Evolutionary conservation across 805 yeast species (phyloP).

Genomic region (Candida silvicultrix): DNA sequence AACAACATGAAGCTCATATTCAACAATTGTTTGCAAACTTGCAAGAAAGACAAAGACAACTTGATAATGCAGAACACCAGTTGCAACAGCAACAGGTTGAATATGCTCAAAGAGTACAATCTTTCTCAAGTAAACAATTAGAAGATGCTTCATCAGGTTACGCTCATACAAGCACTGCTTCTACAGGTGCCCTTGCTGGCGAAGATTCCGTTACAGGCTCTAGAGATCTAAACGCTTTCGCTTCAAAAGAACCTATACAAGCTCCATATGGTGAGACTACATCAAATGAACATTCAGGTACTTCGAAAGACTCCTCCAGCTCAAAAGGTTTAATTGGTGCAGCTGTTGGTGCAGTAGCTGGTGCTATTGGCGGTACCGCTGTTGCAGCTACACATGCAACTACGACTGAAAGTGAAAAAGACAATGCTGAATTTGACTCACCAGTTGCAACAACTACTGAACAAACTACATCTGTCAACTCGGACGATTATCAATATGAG

Average conservation of each 20-base stretch:
- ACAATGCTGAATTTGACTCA: conserved; percentile 17
- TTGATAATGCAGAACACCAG: conserved; percentile 34
- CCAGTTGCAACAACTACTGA: conserved; percentile 19
- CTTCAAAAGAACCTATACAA: conserved; percentile 2
- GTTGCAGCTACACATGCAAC: conserved; percentile 18
- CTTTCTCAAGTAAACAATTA: conserved; percentile 32
- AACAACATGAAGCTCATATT: conserved; percentile 30
- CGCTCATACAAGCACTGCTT: conserved; percentile 4
- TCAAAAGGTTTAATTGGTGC: conserved; percentile 10
- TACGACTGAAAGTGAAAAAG: conserved; percentile 27
- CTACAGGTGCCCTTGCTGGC: conserved; percentile 7
- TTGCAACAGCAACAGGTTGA: conserved; percentile 30
- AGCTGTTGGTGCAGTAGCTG: conserved; percentile 25
- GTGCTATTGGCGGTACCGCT: conserved; percentile 20
- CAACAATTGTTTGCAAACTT: conserved; percentile 28
- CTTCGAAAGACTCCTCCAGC: conserved; percentile 3
- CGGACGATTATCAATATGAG: conserved; percentile 19
- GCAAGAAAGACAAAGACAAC: conserved; percentile 28
- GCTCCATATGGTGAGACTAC: conserved; percentile 1
- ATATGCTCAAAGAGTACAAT: conserved; percentile 33
- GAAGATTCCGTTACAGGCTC: conserved; percentile 3
- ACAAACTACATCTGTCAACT: conserved; percentile 19
- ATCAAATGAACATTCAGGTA: conserved; percentile 4
- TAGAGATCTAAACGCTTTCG: not conserved
- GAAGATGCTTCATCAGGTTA: conserved; percentile 24